Evolutionary conservation across 192 early-diverging fungal genomes (phyloP).

Genomic region (Umbelopsis ramanniana): DNA sequence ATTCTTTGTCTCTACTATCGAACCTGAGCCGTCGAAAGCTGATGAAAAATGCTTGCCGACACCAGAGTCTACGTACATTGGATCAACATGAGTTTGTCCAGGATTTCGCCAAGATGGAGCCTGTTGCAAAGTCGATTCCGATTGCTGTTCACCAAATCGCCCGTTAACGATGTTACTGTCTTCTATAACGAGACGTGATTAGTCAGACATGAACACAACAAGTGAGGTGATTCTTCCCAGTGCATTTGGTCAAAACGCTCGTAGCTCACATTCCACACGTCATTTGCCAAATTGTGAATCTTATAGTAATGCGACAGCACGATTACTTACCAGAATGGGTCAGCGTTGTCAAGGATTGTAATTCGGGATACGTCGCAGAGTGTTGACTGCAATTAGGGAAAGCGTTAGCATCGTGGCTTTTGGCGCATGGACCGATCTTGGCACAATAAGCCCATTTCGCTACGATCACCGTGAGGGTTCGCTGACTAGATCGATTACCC

Average conservation of each 20-base stretch:
- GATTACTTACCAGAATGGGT: slow-evolving; percentile 11
- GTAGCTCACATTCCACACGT: not conserved
- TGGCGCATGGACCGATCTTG: not conserved
- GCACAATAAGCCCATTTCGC: no score
- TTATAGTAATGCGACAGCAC: not conserved
- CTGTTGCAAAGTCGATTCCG: not conserved
- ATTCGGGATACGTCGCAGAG: not conserved
- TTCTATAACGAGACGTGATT: not conserved
- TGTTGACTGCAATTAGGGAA: not conserved
- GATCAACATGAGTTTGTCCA: slow-evolving; percentile 15
- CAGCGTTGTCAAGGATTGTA: not conserved
- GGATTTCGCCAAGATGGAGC: slow-evolving; percentile 6
- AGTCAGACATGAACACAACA: not conserved
- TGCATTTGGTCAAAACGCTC: not conserved
- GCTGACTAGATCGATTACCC: not conserved
- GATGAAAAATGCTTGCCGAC: not conserved
- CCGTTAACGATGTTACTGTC: not conserved
- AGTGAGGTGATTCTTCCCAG: no score
- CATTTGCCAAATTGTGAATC: not conserved
- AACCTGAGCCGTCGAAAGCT: not conserved
- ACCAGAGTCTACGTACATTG: slow-evolving; percentile 17
- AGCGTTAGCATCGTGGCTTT: not conserved
- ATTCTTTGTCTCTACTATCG: not conserved
- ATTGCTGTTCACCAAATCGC: not conserved
- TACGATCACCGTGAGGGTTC: not conserved